Evolutionary conservation across 768 basidiomycete genomes (phyloP).

Genomic region (Boletus sp.): DNA sequence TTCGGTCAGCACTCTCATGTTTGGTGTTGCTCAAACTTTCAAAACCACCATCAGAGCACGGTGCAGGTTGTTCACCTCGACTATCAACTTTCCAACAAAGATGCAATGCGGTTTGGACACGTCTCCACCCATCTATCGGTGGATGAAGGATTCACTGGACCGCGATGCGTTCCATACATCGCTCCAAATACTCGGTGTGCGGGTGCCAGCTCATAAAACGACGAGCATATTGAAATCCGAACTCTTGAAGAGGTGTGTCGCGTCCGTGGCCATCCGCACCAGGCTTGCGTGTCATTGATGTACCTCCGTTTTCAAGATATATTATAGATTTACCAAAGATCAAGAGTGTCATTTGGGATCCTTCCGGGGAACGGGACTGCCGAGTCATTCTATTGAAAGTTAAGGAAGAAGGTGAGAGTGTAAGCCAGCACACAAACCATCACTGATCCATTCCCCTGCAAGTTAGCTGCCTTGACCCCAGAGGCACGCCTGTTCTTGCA

Average conservation of each 20-base stretch:
- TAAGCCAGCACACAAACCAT: not conserved
- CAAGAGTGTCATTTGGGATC: constrained; percentile 55
- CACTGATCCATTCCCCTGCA: constrained; percentile 25
- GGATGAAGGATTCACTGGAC: constrained; percentile 56
- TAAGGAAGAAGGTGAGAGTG: constrained; percentile 52
- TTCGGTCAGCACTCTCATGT: constrained; percentile 11
- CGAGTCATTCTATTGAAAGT: constrained; percentile 70
- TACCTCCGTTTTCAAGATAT: constrained; percentile 37
- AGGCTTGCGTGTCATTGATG: constrained; percentile 11
- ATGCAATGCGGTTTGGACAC: constrained; percentile 33
- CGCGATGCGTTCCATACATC: constrained; percentile 61
- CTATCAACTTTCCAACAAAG: not conserved
- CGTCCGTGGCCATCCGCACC: not conserved
- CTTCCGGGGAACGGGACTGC: constrained; percentile 44
- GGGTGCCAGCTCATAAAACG: constrained; percentile 57
- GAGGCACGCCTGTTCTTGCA: constrained; percentile 56
- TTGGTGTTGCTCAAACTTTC: constrained; percentile 10
- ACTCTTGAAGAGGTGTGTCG: constrained; percentile 56
- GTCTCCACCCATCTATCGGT: constrained; percentile 49
- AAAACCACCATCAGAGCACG: constrained; percentile 5
- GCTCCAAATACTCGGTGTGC: constrained; percentile 65
- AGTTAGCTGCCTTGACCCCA: constrained; percentile 66
- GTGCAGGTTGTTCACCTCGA: constrained; percentile 1
- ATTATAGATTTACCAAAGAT: constrained; percentile 71
- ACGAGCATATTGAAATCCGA: constrained; percentile 55